Evolutionary conservation across 345 rosid genomes (phyloP), one percentile per base, ranked within the genome.

Genomic region (Syzygium jambos): DNA sequence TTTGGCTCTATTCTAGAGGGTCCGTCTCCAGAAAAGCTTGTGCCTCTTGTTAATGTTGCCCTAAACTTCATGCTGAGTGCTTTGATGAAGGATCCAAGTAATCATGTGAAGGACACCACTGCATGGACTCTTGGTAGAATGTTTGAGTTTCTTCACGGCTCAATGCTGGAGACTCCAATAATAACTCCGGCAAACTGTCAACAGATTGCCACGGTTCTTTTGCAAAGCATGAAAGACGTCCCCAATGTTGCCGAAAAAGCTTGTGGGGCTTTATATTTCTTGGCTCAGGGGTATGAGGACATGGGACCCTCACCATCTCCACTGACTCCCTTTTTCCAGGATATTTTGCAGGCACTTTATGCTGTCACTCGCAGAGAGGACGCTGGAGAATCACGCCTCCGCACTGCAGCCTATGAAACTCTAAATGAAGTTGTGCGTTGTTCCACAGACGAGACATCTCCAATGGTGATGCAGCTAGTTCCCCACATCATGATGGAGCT

Each of bases 181-280:
- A 90, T 92, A 49, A 92, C 92, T 53, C 93, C 87, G 8, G 89
- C 92, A 86, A 92, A 92, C 88, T 92, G 94, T 89, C 94, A 92
- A 52, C 93, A 91, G 84, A 91, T 92, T 51, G 84, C 90, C 43
- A 92, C 94, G 12, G 94, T 92, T 51, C 91, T 92, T 9, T 85
- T 92, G 63, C 94, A 91, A 86, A 92, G 93, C 88, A 92, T 92
- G 94, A 92, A 89, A 56, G 94, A 92, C 11, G 94, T 84, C 59
- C 92, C 94, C 49, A 92, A 92, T 89, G 94, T 91, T 46, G 94
- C 94, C 13, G 94, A 91, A 88, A 92, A 92, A 86, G 93, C 94
- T 52, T 92, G 94, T 73, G 94, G 94, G 55, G 94, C 94, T n/a
- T 91, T 92, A 22, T 92, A 92, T 86, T 92, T 92, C 59, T 89